These are phyloP conservation scores for Bidens hawaiensis DNA, from an alignment of 140 eudicot species.

Conservation along the genomic window DNA sequence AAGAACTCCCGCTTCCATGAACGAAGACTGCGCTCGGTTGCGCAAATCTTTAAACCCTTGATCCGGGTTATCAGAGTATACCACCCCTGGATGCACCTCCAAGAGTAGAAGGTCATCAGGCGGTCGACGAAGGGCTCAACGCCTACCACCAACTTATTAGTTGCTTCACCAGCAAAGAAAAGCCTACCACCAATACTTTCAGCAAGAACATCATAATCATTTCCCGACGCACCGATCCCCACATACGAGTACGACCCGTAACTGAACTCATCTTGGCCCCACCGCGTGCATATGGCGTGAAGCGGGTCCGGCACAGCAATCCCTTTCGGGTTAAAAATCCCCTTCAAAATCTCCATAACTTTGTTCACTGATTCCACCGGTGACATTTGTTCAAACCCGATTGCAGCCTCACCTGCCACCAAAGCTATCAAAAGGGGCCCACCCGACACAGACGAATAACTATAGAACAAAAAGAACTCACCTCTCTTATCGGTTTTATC, in stretches of 20 bases:
- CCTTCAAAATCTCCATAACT: conserved; percentile 79
- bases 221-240: conserved; percentile 92
- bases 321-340: conserved; percentile 90
- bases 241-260: conserved; percentile 94
- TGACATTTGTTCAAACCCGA: conserved; percentile 69
- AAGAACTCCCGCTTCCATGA: no score
- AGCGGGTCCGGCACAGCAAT: conserved; percentile 91
- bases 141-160: conserved; percentile 76
- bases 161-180: conserved; percentile 98
- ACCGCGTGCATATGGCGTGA: conserved; percentile 89
- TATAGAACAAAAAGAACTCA: conserved; percentile 88
- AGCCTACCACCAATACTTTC: conserved; percentile 83
- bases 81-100: no score
- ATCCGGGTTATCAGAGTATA: no score
- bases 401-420: conserved; percentile 96
- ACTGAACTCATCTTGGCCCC: conserved; percentile 91
- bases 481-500: conserved; percentile 84
- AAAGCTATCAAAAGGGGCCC: conserved; percentile 92
- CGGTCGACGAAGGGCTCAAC: no score
- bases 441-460: conserved; percentile 88
- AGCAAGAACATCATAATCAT: conserved; percentile 89
- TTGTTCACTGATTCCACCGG: conserved; percentile 70
- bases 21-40: no score
- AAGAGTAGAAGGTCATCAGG: no score
- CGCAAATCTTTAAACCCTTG: no score